Evolutionary conservation across 1,284 basidiomycete genomes (phyloP), one percentile per base, ranked within the genome.

Genomic region (Cutaneotrichosporon sp.): DNA sequence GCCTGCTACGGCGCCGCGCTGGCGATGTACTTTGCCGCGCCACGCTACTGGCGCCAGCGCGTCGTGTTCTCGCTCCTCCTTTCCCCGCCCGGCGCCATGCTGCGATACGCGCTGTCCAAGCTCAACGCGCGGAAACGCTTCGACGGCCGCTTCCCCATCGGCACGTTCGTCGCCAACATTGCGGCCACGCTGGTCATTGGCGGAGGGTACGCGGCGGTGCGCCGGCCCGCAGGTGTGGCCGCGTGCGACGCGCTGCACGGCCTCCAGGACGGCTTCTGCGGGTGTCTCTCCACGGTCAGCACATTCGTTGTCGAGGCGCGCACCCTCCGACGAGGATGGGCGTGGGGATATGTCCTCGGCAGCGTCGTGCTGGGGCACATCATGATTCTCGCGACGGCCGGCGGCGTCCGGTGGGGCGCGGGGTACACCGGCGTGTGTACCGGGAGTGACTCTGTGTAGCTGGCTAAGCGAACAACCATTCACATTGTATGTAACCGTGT

Each of bases 201-300:
- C 13, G 80, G 84, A 31, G 87, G 89, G 66, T 87, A 87, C 69
- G 86, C 89, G 51, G 77, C 91, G 43, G 89, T 92, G 73, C 85
- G 86, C 60, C 77, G 84, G 3, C 70, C 75, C 13, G n/a, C 7
- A 10, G 25, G 13, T 0, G 20, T 84, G 84, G 3, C 72, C 4
- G 82, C 84, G 46, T 97, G 93, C 72, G 84, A 85, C 42, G 82
- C 91, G 20, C 77, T 95, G 51, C 87, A 90, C 73, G 92, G 91
- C 1, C 80, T 99, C 29, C 83, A 84, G 34, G 91, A 97, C 72
- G 97, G 97, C 3, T 97, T 94, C 73, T 98, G 95, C 74, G 97
- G 95, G 9, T 94, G 92, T 79, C 82, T 99, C 67, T 95, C 89
- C 4, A 99, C 97, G 0, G 85, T 99, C 64, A 94, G 91, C 79